Base-by-base conservation (phyloP, 2,329 filamentous ascomycete species). In the Huntiella moniliformis region DNA sequence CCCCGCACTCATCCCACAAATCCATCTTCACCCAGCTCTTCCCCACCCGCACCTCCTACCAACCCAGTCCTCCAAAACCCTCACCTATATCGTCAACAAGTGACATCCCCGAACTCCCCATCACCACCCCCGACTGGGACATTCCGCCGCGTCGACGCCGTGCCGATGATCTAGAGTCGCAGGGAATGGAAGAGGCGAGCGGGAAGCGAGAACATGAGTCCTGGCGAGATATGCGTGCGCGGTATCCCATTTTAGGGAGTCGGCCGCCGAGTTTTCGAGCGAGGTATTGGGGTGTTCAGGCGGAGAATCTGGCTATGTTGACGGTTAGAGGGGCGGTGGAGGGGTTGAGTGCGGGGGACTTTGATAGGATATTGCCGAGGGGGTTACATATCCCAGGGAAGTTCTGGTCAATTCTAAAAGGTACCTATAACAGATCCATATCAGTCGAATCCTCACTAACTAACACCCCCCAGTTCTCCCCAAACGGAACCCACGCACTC, bases 321-420 rank as follows among this genome's bases (percentile, higher is more conserved):
- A 64, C 77, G 37, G 60, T 86, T 34, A 64, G 64, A 15, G 70
- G 73, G 35, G 68, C 73, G 5, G 74, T 71, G 54, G 67, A 67
- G 47, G 68, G 71, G 15, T 66, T 87, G 38, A 64, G 66, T 15
- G 71, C 78, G 53, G 71, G 70, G 52, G 82, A 88, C 61, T 87
- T 88, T 60, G 68, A 74, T 51, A 76, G 81, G 46, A 60, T 86
- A 13, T 68, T 74, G 4, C 70, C 70, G 1, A 71, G 68, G 54
- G 73, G 74, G 39, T 60, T 65, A 45, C 74, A 82, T 53, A 70
- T 87, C 32, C 74, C 79, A 51, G 70, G 70, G 36, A 86, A 82
- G 81, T 66, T 71, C 7, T 67, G 66, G 46, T 73, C 74, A 22
- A 74, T 84, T 48, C 61, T 66, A 35, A 72, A 74, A 59, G 65